Evolutionary conservation across 192 early-diverging fungal species (phyloP).

Genomic region (Podila epigama): DNA sequence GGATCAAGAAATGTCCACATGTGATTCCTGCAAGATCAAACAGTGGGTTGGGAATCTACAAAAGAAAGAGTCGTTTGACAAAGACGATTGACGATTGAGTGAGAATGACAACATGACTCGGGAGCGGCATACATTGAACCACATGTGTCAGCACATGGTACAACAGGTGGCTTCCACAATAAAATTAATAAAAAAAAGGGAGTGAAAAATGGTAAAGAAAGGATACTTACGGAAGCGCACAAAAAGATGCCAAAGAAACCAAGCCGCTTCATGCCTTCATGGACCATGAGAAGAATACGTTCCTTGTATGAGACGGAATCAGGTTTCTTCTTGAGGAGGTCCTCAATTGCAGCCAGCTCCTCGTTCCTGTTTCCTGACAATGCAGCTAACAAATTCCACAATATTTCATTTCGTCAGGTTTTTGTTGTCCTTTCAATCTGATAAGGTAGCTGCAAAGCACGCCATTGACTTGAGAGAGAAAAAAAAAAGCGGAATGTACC

Average conservation of each 20-base stretch:
- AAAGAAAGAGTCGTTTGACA: not conserved
- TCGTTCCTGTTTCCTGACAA: conserved; percentile 60
- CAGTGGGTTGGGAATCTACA: conserved; percentile 91
- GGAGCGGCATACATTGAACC: not conserved
- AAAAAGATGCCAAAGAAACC: conserved; percentile 93
- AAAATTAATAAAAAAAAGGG: not conserved
- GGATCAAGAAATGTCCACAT: conserved; percentile 90
- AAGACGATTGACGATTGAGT: no score
- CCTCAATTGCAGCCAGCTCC: conserved; percentile 54
- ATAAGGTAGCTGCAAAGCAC: no score
- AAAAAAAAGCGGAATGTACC: conserved; percentile 48
- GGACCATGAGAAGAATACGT: conserved; percentile 68
- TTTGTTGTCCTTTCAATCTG: no score
- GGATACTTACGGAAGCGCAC: conserved; percentile 77
- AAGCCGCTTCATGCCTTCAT: conserved; percentile 73
- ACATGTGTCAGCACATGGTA: conserved; percentile 2
- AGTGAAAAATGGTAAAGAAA: not conserved
- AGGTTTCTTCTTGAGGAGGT: conserved; percentile 53
- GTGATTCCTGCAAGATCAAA: conserved; percentile 97
- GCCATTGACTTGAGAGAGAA: not conserved
- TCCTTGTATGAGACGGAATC: conserved; percentile 72
- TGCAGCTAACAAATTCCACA: conserved; percentile 47
- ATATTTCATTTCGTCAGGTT: no score
- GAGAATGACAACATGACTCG: not conserved
- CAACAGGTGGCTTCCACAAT: conserved; percentile 2